These are phyloP conservation scores for Solanum peruvianum DNA, from an alignment of 257 asterid species.

Conservation along the genomic window DNA sequence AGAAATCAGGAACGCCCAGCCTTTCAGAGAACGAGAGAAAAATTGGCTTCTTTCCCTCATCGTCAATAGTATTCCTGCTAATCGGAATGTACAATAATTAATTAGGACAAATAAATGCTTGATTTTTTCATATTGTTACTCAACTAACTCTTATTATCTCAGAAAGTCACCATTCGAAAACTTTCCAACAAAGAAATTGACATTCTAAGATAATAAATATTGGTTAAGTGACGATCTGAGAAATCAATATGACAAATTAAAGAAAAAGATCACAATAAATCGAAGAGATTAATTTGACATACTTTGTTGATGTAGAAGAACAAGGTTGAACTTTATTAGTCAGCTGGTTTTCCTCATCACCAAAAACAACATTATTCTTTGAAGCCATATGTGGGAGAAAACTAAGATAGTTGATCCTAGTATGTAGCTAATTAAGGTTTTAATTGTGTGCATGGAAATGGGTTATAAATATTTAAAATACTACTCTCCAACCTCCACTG, in stretches of 20 bases:
- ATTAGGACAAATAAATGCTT: no score
- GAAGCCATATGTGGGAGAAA: not conserved
- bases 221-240: no score
- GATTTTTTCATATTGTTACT: no score
- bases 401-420: not conserved
- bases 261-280: not conserved
- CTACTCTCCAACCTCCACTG: not conserved
- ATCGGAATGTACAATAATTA: no score
- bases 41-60: constrained; percentile 7
- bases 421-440: not conserved
- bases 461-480: not conserved
- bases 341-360: not conserved
- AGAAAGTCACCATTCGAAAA: no score
- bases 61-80: not conserved
- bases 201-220: no score
- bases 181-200: no score
- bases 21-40: constrained; percentile 22
- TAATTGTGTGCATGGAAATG: not conserved
- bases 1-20: constrained; percentile 40
- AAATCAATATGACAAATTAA: no score
- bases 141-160: no score
- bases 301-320: not conserved
- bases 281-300: not conserved
- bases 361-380: not conserved
- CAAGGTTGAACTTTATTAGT: not conserved